These are phyloP conservation scores for Spathaspora jeffriesii DNA, from an alignment of 1,139 yeast genomes.

Conservation along the genomic window DNA sequence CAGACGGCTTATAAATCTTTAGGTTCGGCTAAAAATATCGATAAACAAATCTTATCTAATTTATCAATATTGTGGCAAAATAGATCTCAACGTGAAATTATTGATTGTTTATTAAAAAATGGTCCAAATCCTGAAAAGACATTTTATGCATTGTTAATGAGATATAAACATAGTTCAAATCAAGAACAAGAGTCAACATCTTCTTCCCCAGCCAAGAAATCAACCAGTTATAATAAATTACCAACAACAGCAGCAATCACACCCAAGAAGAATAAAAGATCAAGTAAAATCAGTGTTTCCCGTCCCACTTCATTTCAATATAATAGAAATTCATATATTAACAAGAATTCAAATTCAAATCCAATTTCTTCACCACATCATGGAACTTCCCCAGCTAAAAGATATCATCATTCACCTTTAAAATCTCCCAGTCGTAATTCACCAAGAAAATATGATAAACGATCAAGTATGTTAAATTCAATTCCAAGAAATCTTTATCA, in stretches of 20 bases:
- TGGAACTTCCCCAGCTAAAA: constrained; percentile 16
- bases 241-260: constrained; percentile 23
- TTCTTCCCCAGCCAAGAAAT: constrained; percentile 16
- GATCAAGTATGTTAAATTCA: constrained; percentile 5
- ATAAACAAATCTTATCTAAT: constrained; percentile 64
- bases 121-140: constrained; percentile 76
- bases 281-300: constrained; percentile 53
- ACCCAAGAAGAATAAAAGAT: constrained; percentile 40
- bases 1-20: constrained; percentile 56
- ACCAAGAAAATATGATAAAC: constrained; percentile 16
- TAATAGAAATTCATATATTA: constrained; percentile 24
- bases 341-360: constrained; percentile 3
- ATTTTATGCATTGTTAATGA: constrained; percentile 64
- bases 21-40: constrained; percentile 52
- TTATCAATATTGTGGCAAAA: constrained; percentile 78
- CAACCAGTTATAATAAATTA: constrained; percentile 17
- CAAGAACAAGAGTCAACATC: constrained; percentile 29
- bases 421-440: constrained; percentile 21
- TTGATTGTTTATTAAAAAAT: constrained; percentile 50
- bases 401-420: constrained; percentile 5
- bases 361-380: constrained; percentile 28
- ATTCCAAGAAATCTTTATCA: constrained; percentile 48
- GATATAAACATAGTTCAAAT: constrained; percentile 44
- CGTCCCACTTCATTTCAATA: constrained; percentile 59
- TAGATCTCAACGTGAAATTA: constrained; percentile 57